Base-by-base conservation (phyloP, 1,284 basidiomycete species). In the Puccinia hordei region DNA sequence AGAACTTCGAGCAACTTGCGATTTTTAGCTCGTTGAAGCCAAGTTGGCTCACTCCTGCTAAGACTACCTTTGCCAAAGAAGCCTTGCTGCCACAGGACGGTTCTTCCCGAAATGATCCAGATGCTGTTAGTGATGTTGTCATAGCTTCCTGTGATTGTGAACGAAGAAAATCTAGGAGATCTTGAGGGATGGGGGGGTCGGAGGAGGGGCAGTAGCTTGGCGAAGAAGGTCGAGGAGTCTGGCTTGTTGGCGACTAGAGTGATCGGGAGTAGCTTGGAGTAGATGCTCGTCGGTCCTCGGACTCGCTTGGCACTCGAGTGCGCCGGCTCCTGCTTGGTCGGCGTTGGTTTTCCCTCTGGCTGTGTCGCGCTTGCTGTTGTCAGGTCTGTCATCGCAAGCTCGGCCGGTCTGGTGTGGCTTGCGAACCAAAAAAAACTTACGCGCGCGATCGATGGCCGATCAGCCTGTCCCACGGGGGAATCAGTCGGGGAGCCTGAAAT, bases 51-150 rank as follows among this genome's bases (percentile, higher is more conserved):
- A 85, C 93, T 96, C 76, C 97, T 87, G 51, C 93, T 95, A 69
- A 99, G 87, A 84, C 92, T 92, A 0, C 97, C 97, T 86, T 99
- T 99, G 27, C 97, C 96, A 85, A 98, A 99, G 87, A 98, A 98
- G 0, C 97, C 96, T 81, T 92, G 88, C 63, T 90, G 88, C 93
- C 97, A 99, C 35, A 99, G 88, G 35, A 73, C n/a, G 15, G 15
- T 19, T 27, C 46, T 69, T 3, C 44, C 66, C 12, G 38, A 22
- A 41, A 44, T 46, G 19, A 73, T 33, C 71, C 71, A 57, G 30
- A 57, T 24, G 30, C 71, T 73, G 51, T 57, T 73, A 33, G 51
- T 33, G 30, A 73, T 73, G 5, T 53, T 35, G 3, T 73, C 51
- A 35, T 73, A 73, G 9, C 10, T 73, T 5, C 30, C 71, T 0